A percentile compares a stretch with the other conserved stretches of the same genome.
These are phyloP conservation scores for Hippophae rhamnoides DNA, from an alignment of 306 rosid genomes.

Conservation along the genomic window DNA sequence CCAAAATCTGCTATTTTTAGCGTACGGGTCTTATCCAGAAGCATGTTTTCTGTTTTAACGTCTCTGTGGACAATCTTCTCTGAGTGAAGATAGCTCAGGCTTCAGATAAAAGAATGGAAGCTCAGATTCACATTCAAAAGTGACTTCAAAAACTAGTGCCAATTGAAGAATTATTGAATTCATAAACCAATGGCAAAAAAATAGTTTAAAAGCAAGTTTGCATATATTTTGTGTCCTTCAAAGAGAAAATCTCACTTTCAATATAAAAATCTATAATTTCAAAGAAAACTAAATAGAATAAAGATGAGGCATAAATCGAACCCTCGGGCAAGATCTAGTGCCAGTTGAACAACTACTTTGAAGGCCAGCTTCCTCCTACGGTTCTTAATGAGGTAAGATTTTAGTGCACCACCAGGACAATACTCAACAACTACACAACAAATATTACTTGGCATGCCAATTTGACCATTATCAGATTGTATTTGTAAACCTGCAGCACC, in stretches of 20 bases:
- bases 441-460: slow-evolving; percentile 83
- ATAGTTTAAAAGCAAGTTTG: too few species aligned
- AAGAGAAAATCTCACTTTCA: too few species aligned
- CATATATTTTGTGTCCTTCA: too few species aligned
- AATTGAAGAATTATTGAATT: too few species aligned
- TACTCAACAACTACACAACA: slow-evolving; percentile 97
- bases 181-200: neutral
- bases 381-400: slow-evolving; percentile 80
- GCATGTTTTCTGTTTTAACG: slow-evolving; percentile 97
- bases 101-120: slow-evolving; percentile 27
- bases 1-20: slow-evolving; percentile 97
- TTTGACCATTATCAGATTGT: slow-evolving; percentile 78
- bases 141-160: neutral
- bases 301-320: slow-evolving; percentile 16
- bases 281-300: slow-evolving; percentile 4
- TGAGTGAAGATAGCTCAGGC: slow-evolving; percentile 90
- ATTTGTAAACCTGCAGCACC: slow-evolving; percentile 80
- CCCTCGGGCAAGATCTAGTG: slow-evolving; percentile 97
- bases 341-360: slow-evolving; percentile 83
- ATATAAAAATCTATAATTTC: neutral
- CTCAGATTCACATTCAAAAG: slow-evolving; percentile 14
- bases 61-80: slow-evolving; percentile 97
- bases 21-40: slow-evolving; percentile 72
- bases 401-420: slow-evolving; percentile 80
- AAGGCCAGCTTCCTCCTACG: slow-evolving; percentile 88